Evolutionary conservation across 345 rosid genomes (phyloP).

Genomic region (Iberis pinnata): DNA sequence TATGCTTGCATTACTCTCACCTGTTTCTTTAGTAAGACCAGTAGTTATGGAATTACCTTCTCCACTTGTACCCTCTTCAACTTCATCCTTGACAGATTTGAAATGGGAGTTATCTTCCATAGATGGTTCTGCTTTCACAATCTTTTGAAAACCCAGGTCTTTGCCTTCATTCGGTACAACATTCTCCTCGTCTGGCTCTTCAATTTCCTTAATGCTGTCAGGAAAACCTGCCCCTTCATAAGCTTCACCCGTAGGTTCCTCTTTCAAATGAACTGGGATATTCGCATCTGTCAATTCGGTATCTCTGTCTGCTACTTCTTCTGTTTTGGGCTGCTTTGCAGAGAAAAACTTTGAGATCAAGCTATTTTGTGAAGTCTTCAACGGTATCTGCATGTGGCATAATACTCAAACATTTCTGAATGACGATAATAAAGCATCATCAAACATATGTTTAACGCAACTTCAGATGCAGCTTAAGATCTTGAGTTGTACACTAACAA

Average conservation of each 20-base stretch:
- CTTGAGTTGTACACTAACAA: slow-evolving; percentile 4
- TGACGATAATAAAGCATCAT: neutral
- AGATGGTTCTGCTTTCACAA: slow-evolving; percentile 17
- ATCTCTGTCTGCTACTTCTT: slow-evolving; percentile 31
- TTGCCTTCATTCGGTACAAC: slow-evolving; percentile 6
- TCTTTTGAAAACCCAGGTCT: neutral
- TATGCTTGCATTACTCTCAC: slow-evolving; percentile 4
- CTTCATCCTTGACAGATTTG: slow-evolving; percentile 8
- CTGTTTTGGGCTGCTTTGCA: slow-evolving; percentile 41
- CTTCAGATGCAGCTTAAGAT: neutral
- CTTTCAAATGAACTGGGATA: slow-evolving; percentile 21
- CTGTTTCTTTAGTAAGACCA: neutral
- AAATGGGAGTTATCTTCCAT: slow-evolving; percentile 2
- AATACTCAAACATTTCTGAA: neutral
- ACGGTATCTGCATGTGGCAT: slow-evolving; percentile 41
- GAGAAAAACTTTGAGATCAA: slow-evolving; percentile 69
- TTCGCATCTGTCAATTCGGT: slow-evolving; percentile 19
- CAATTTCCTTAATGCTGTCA: slow-evolving; percentile 6
- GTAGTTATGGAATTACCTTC: slow-evolving; percentile 1
- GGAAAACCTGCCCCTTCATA: slow-evolving; percentile 4
- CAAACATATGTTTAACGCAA: neutral
- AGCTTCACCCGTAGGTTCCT: slow-evolving; percentile 21
- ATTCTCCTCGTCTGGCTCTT: slow-evolving; percentile 11
- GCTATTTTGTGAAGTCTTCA: slow-evolving; percentile 45
- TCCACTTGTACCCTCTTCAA: slow-evolving; percentile 5